These are phyloP conservation scores for Ceratonia siliqua DNA, from an alignment of 306 rosid species.

Conservation along the genomic window DNA sequence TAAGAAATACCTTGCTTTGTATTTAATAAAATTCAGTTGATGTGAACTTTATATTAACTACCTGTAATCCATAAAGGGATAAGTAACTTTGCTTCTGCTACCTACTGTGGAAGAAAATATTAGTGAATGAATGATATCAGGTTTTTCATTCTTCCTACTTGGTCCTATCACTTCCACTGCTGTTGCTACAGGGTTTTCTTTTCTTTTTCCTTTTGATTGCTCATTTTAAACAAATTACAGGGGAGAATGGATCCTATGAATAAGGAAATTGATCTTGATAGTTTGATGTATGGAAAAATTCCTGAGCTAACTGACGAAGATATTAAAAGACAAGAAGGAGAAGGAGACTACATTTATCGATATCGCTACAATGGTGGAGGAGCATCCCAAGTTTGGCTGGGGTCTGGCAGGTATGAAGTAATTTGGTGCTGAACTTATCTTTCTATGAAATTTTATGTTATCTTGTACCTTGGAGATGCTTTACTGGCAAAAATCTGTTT, in stretches of 20 bases:
- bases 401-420: constrained; percentile 78
- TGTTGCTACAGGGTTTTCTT: constrained; percentile 1
- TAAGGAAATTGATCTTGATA: constrained; percentile 70
- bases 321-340: constrained; percentile 87
- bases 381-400: constrained; percentile 95
- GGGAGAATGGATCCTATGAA: constrained; percentile 91
- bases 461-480: not conserved
- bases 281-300: constrained; percentile 70
- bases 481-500: constrained; percentile 5
- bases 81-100: not conserved
- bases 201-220: not conserved
- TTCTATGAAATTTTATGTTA: constrained; percentile 9
- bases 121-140: not conserved
- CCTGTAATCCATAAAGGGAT: not conserved
- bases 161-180: constrained; percentile 4
- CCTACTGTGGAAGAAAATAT: constrained; percentile 8
- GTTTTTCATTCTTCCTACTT: constrained; percentile 30
- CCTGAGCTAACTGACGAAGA: constrained; percentile 74
- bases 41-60: constrained; percentile 12
- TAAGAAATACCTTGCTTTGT: constrained; percentile 16
- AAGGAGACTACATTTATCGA: constrained; percentile 85
- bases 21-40: constrained; percentile 11
- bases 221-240: constrained; percentile 46
- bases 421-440: constrained; percentile 15
- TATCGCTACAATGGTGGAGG: constrained; percentile 96